These are phyloP conservation scores for Fusarium sp. DNA, from an alignment of 2,329 filamentous ascomycete genomes.

Conservation along the genomic window DNA sequence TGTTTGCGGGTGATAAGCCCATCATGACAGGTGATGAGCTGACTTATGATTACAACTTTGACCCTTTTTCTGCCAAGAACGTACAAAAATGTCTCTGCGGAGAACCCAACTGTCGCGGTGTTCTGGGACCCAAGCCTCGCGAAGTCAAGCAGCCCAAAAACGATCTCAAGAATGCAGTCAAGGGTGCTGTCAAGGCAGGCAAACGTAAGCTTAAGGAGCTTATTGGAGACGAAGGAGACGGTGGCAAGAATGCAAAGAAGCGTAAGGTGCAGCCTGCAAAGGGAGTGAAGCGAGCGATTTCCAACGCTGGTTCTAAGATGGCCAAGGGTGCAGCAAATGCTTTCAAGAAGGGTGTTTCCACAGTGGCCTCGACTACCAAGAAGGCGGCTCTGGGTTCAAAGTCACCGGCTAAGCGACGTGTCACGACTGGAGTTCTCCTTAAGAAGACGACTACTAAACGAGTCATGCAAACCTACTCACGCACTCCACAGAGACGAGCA, in stretches of 20 bases:
- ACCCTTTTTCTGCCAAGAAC: slow-evolving; percentile 73
- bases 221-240: slow-evolving; percentile 52
- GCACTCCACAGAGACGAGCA: slow-evolving; percentile 37
- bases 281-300: slow-evolving; percentile 47
- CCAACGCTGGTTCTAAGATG: slow-evolving; percentile 47
- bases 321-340: slow-evolving; percentile 49
- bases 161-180: slow-evolving; percentile 50
- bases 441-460: slow-evolving; percentile 44
- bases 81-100: slow-evolving; percentile 73
- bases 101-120: slow-evolving; percentile 68
- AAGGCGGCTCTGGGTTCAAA: slow-evolving; percentile 39
- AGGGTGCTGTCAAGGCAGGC: slow-evolving; percentile 54
- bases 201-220: slow-evolving; percentile 67
- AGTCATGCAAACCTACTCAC: slow-evolving; percentile 43
- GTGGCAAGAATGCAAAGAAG: slow-evolving; percentile 59
- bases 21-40: slow-evolving; percentile 96
- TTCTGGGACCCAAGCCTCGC: slow-evolving; percentile 68
- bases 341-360: slow-evolving; percentile 49
- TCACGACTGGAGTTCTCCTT: slow-evolving; percentile 36
- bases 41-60: slow-evolving; percentile 88
- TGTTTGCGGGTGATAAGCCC: slow-evolving; percentile 89
- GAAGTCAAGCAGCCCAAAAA: slow-evolving; percentile 61
- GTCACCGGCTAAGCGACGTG: slow-evolving; percentile 39
- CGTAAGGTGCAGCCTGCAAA: slow-evolving; percentile 48
- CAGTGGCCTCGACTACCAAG: slow-evolving; percentile 42